A percentile compares a stretch with the other conserved stretches of the same genome.
Evolutionary conservation across 306 rosid genomes (phyloP).

Genomic region (Mimosa bimucronata): DNA sequence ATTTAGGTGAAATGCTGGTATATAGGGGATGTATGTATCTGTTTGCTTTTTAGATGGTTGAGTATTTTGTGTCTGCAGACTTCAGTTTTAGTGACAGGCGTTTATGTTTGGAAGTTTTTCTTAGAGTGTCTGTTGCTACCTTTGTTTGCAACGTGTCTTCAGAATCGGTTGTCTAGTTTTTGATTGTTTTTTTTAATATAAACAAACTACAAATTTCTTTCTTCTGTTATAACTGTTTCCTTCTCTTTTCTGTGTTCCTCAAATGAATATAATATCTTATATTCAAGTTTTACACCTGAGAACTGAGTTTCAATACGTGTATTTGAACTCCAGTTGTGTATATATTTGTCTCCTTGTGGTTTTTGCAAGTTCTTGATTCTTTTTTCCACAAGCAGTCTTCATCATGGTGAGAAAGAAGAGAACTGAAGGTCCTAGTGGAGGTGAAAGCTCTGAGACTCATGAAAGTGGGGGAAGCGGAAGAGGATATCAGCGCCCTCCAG

Average conservation of each 20-base stretch:
- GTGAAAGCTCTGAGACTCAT: slow-evolving; percentile 68
- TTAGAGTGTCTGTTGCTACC: neutral
- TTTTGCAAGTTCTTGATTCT: neutral
- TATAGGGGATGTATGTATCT: neutral
- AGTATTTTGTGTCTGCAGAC: neutral
- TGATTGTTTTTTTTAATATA: neutral
- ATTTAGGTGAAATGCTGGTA: neutral
- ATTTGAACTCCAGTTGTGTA: neutral
- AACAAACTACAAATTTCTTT: neutral
- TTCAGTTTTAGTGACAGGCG: neutral
- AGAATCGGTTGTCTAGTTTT: neutral
- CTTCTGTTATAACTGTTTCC: neutral
- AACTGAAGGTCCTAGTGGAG: slow-evolving; percentile 63
- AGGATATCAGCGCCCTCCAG: slow-evolving; percentile 59
- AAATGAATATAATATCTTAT: neutral
- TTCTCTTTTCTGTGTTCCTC: neutral
- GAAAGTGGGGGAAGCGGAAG: slow-evolving; percentile 47
- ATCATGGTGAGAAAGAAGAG: slow-evolving; percentile 80
- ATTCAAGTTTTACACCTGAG: neutral
- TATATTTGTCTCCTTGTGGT: neutral
- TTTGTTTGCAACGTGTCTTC: slow-evolving; percentile 32
- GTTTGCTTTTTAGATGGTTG: slow-evolving; percentile 38
- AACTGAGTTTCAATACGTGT: neutral
- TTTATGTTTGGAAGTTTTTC: neutral
- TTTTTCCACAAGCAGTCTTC: slow-evolving; percentile 29